Conservation (phyloP, 768 basidiomycete genomes). For the Hygrophorus russula region DNA sequence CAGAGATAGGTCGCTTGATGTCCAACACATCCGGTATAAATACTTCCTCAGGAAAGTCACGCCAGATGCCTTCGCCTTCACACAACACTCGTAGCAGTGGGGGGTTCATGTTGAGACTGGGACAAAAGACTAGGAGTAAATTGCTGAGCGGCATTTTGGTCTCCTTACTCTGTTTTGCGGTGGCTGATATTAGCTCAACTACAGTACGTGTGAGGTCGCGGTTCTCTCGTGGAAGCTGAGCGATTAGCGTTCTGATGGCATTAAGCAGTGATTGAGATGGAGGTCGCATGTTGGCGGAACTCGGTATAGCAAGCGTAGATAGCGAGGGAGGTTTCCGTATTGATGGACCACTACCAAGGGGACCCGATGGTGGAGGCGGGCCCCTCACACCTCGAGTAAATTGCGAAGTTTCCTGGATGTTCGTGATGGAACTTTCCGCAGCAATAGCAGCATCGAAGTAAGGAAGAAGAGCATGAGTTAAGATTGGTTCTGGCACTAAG, state of each 20-base stretch:
- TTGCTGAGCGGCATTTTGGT: slow-evolving; percentile 95
- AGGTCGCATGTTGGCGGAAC: slow-evolving; percentile 45
- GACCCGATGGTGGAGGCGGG: slow-evolving; percentile 22
- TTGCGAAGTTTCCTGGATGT: slow-evolving; percentile 1
- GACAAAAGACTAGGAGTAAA: slow-evolving; percentile 78
- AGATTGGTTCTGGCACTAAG: slow-evolving; percentile 76
- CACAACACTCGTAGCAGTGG: slow-evolving; percentile 61
- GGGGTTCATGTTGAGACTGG: slow-evolving; percentile 73
- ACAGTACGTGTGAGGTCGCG: slow-evolving; percentile 78
- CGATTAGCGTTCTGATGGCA: slow-evolving; percentile 52
- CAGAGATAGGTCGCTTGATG: slow-evolving; percentile 15
- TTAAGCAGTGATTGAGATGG: slow-evolving; percentile 49
- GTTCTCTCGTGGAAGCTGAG: slow-evolving; percentile 67
- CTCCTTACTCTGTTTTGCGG: slow-evolving; percentile 50
- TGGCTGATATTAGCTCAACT: slow-evolving; percentile 67
- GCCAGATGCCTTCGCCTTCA: slow-evolving; percentile 63
- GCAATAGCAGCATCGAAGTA: slow-evolving; percentile 72
- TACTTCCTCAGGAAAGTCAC: slow-evolving; percentile 17
- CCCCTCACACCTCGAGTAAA: slow-evolving; percentile 12
- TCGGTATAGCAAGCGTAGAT: slow-evolving; percentile 68
- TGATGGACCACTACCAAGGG: slow-evolving; percentile 23
- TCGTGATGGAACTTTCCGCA: slow-evolving; percentile 34
- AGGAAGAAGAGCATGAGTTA: slow-evolving; percentile 61
- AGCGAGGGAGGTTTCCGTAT: slow-evolving; percentile 72
- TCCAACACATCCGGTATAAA: slow-evolving; percentile 18